Evolutionary conservation across 805 yeast genomes (phyloP).

Genomic region (Teunomyces pallodes): DNA sequence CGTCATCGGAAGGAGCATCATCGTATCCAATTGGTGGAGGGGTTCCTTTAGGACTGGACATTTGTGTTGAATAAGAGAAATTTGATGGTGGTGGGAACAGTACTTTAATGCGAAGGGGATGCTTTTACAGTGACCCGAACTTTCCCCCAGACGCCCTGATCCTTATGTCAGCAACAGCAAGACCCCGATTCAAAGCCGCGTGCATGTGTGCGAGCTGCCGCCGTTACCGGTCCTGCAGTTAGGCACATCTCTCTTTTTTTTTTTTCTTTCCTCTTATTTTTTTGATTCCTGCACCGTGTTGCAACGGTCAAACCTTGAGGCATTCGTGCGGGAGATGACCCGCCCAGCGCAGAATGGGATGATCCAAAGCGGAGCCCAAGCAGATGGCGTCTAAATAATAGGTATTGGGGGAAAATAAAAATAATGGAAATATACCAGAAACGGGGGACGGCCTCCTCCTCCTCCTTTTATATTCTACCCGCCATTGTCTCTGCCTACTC

Average conservation of each 20-base stretch:
- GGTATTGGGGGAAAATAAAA: neutral
- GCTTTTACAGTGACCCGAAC: neutral
- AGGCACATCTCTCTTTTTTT: too few species aligned
- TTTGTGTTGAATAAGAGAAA: neutral
- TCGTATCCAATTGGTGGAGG: slow-evolving; percentile 6
- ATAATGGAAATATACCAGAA: neutral
- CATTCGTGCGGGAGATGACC: neutral
- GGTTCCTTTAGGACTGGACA: slow-evolving; percentile 3
- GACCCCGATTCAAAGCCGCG: neutral
- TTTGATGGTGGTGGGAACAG: neutral
- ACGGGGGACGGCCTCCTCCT: neutral
- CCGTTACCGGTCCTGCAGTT: too few species aligned
- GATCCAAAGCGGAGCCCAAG: neutral
- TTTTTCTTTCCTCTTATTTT: too few species aligned
- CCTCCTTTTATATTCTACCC: neutral
- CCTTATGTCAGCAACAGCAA: neutral
- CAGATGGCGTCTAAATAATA: too few species aligned
- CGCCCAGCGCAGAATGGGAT: neutral
- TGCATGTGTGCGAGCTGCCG: too few species aligned
- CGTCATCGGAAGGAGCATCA: slow-evolving; percentile 19
- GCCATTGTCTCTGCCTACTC: neutral
- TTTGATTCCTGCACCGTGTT: neutral
- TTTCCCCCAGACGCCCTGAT: neutral
- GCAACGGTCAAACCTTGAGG: slow-evolving; percentile 1
- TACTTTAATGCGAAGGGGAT: too few species aligned